These are phyloP conservation scores for Chamaecyparis obtusa DNA, from an alignment of 75 land plant genomes.

Conservation along the genomic window DNA sequence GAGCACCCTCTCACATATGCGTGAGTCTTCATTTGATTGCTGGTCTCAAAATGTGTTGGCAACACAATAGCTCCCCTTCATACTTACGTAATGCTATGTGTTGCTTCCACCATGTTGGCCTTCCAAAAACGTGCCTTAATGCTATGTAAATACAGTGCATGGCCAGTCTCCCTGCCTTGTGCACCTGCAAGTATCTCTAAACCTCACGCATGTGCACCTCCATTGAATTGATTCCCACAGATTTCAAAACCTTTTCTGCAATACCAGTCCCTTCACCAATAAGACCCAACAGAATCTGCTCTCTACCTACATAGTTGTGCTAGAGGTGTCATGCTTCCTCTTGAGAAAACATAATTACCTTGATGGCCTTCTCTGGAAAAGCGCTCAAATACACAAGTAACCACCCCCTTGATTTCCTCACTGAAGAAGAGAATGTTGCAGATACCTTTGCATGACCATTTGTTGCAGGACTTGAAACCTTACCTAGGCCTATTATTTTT, in stretches of 20 bases:
- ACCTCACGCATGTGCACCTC: no score
- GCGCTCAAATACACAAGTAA: conserved; percentile 86
- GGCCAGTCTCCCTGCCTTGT: no score
- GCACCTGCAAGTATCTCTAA: no score
- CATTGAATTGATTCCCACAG: conserved; percentile 92
- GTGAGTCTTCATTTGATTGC: no score
- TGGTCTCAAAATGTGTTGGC: no score
- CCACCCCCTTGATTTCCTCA: conserved; percentile 28
- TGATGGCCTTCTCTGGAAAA: conserved; percentile 97
- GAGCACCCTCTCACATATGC: no score
- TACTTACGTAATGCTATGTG: no score
- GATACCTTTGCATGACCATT: conserved; percentile 31
- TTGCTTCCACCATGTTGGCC: no score
- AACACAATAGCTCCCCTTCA: no score
- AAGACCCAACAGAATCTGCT: conserved; percentile 90
- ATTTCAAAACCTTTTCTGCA: conserved; percentile 93
- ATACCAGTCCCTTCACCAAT: conserved; percentile 98
- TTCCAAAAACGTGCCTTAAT: no score
- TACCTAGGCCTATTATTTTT: conserved; percentile 38
- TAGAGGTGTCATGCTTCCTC: conserved; percentile 89
- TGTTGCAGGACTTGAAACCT: conserved; percentile 12
- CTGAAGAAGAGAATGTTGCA: conserved; percentile 27
- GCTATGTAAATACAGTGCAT: no score
- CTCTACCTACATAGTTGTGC: conserved; percentile 92
- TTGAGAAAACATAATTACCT: conserved; percentile 90